Base-by-base conservation (phyloP, 345 rosid genomes). In the Luvunga scandens region DNA sequence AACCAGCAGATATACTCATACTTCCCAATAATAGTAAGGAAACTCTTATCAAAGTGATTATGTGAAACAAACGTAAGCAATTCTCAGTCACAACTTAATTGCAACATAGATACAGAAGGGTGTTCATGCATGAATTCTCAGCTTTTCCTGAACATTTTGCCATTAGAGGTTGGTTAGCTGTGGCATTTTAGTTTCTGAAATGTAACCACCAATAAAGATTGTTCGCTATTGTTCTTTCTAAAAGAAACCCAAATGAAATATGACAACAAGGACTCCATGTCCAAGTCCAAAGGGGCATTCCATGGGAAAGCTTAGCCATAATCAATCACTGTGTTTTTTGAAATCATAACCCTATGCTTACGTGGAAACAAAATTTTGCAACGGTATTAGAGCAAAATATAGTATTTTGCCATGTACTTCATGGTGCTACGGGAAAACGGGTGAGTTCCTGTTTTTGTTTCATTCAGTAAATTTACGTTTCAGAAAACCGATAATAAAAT, bases 1-100 rank as follows among this genome's bases (percentile, higher is more conserved):
- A 84, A 79, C 78, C 77, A 81, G 81, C 81, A 83, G 72, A 77
- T 36, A 75, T 67, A 80, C 77, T 80, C 79, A 83, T 80, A 65
- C 81, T 77, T 82, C 84, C 79, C 66, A 82, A 76, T 22, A 83
- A 73, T 71, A 67, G 63, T 65, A 78, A 66, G 30, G 67, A 75
- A 71, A 70, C 70, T 71, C 59, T 73, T 75, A 78, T 55, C 64
- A 25, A 70, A 57, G 73, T 75, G 14, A 66, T 70, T 56, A 57
- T 39, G 73, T 61, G 71, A 76, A 57, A 28, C 33, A 25, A 69
- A 60, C 67, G 48, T 31, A 74, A 66, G 12, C 64, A 66, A 73
- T 42, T 60, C 27, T 39, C 31, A 66, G 42, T 27, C 48, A 68
- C 73, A 69, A 53, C 14, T 62, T 69, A 65, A 71, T 19, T 30